Evolutionary conservation across 2,329 filamentous ascomycete genomes (phyloP), one percentile per base, ranked within the genome.

Genomic region (Pyrenophora tritici-repentis): DNA sequence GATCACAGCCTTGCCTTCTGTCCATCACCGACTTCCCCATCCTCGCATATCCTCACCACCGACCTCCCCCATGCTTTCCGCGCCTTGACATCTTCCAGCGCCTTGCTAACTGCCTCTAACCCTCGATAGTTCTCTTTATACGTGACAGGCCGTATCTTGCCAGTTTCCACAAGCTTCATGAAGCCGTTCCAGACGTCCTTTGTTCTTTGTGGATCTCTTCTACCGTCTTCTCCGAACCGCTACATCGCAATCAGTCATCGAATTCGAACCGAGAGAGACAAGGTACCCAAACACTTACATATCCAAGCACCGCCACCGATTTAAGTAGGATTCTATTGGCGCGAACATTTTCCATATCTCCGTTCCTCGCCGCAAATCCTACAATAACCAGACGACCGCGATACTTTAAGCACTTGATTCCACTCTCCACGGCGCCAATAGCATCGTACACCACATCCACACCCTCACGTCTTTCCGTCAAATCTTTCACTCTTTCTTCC

Each of bases 361-460:
- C 80, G 13, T 70, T 76, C 41, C 78, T 73, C 1, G 79, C 83
- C 5, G 82, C 83, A 62, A 86, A 86, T 0, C 83, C 83, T 2
- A 85, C 75, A 22, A 86, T 72, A 2, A 86, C 74, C 14, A 86
- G 68, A 26, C 78, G 71, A 0, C 83, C 83, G 31, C 77, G 75
- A 62, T 83, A 80, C 18, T 75, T 81, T 26, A 83, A 67, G 56
- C 81, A 83, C 50, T 78, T 78, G 22, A 86, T 64, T 33, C 80
- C 81, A 50, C 77, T 76, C 53, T 80, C 76, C 6, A 86, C 81
- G 18, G 82, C 74, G 0, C 83, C 83, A 9, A 85, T 82, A 6
- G 79, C 77, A 68, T 86, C 83, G 33, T 81, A 82, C 10, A 85
- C 79, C 0, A 84, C 75, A 68, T 86, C 78, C 2, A 82, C 83